phyloP scores from a whole-genome alignment of 1,284 basidiomycete genomes.

The Rhodofomes roseus region DNA sequence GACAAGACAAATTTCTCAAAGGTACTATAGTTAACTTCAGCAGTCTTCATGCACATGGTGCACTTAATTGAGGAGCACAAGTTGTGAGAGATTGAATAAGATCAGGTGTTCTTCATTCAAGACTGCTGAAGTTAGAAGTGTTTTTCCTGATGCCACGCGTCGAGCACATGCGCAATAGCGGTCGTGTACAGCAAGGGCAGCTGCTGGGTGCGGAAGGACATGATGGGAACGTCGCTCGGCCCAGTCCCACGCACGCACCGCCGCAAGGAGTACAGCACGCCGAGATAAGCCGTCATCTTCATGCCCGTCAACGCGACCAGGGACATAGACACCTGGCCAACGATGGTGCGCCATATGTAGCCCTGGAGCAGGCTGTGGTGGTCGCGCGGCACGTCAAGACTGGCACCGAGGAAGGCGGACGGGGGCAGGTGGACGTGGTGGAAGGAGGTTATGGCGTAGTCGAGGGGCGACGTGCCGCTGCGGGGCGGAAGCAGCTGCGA shows the following conservation, averaged over 20 bases:
- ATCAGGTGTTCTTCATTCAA: too few relatives aligned
- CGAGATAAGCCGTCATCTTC: slow-evolving; percentile 46
- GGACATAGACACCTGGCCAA: slow-evolving; percentile 39
- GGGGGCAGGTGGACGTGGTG: slow-evolving; percentile 41
- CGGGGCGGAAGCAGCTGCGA: slow-evolving; percentile 38
- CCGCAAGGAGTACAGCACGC: slow-evolving; percentile 45
- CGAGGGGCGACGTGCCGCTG: slow-evolving; percentile 42
- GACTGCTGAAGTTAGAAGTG: too few relatives aligned
- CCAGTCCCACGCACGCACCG: slow-evolving; percentile 42
- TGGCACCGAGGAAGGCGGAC: slow-evolving; percentile 33
- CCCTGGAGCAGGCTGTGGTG: slow-evolving; percentile 47
- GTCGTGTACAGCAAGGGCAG: slow-evolving; percentile 45
- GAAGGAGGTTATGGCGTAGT: slow-evolving; percentile 47
- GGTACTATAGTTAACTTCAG: too few relatives aligned
- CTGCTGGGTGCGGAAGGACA: slow-evolving; percentile 55
- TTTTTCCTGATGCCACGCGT: too few relatives aligned
- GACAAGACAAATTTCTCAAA: too few relatives aligned
- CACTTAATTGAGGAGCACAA: too few relatives aligned
- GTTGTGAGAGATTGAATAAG: too few relatives aligned
- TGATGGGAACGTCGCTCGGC: slow-evolving; percentile 38
- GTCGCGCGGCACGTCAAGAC: slow-evolving; percentile 23
- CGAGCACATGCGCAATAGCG: slow-evolving; percentile 43
- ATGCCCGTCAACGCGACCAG: slow-evolving; percentile 36
- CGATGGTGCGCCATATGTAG: slow-evolving; percentile 48
- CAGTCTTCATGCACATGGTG: too few relatives aligned